Conservation (phyloP, 2,329 filamentous ascomycete species). For the Colletotrichum horii region DNA sequence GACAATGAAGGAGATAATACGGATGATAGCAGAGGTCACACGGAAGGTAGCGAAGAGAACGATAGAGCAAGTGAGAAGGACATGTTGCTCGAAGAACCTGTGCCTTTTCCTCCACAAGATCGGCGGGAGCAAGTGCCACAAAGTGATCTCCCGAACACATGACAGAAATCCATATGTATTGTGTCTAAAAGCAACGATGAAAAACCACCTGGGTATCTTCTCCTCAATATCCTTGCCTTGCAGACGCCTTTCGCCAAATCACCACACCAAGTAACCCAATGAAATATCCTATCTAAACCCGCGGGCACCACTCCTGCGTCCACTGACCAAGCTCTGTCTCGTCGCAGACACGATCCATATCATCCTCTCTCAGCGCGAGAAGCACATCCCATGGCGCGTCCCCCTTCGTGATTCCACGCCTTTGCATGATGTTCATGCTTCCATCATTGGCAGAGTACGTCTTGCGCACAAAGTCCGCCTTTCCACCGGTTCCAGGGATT, state of each 20-base stretch:
- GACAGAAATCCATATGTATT: accelerated
- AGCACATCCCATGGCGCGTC: slow-evolving; percentile 7
- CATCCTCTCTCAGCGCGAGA: background rate
- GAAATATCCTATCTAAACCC: background rate
- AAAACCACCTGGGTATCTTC: background rate
- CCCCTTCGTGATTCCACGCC: background rate
- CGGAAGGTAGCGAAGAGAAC: no score
- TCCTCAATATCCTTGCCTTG: background rate
- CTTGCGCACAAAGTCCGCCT: slow-evolving; percentile 8
- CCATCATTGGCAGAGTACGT: slow-evolving; percentile 18
- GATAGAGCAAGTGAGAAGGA: no score
- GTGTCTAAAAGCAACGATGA: background rate
- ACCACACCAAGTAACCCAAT: background rate
- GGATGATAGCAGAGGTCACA: no score
- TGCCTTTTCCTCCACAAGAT: no score
- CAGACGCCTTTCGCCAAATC: background rate
- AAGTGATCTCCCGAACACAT: background rate
- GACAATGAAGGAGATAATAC: no score
- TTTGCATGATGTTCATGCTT: slow-evolving; percentile 11
- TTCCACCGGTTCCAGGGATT: background rate
- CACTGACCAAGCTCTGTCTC: background rate
- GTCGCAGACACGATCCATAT: background rate
- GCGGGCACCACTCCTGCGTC: background rate
- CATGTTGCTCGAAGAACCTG: no score
- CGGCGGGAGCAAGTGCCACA: no score